Base-by-base conservation (phyloP, 2,329 filamentous ascomycete genomes). In the Claviceps sp. region DNA sequence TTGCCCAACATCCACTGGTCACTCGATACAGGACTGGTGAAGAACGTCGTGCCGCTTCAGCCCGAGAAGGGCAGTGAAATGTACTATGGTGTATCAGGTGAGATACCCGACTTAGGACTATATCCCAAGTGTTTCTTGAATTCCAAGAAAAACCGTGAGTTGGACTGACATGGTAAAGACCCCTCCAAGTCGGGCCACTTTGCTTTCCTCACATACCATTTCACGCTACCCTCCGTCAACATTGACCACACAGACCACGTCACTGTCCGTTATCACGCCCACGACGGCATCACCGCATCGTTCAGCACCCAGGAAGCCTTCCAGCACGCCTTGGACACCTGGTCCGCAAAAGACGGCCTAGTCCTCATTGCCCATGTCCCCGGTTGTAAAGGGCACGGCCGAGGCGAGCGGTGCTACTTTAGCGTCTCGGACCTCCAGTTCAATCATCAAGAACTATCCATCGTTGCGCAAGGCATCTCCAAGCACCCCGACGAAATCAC, bases 351-450 rank as follows among this genome's bases (percentile, higher is more conserved):
- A 2, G 49, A 56, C 1, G 61, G 57, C 2, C 43, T 64, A 17
- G 45, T 66, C 37, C 56, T 66, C 4, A 58, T 66, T 17, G 58
- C 58, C 14, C 60, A 59, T 37, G 55, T 56, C 5, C 39, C 55
- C 1, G 61, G 61, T 26, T 65, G 64, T 47, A 60, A 60, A 10
- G 59, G 57, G 46, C 58, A 59, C n/a, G 51, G 51, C 11, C 54
- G 56, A 8, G 59, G 58, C 26, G 58, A 66, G 22, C 54, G 64
- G 16, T 65, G 64, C 57, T 67, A 60, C 49, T 65, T 65, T 52
- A 53, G 59, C 17, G 61, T 58, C 40, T 57, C 51, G 5, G 50
- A 48, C 8, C 30, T 65, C 2, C 51, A 54, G 1, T 54, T 57
- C 24, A 48, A 60, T 5, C 46, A 51, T 6, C 39, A 56, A 3